Evolutionary conservation across 2,329 filamentous ascomycete species (phyloP), one percentile per base, ranked within the genome.

Genomic region (Aureobasidium leucospermi): DNA sequence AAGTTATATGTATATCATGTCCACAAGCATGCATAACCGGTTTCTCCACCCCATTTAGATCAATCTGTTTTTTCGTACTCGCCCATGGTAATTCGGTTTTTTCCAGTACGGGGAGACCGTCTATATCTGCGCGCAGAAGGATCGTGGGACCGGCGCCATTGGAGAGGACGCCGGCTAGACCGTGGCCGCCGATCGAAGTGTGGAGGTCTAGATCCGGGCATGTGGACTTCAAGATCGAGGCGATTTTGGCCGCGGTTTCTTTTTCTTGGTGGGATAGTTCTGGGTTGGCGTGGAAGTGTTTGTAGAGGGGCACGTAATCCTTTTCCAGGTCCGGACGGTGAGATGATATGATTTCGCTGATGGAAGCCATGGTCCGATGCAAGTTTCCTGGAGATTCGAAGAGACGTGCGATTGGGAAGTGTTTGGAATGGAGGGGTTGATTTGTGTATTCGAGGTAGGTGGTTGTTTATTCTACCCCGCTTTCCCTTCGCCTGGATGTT

Each of bases 1-100:
- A 73, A 0, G 82, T 77, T 29, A 87, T 81, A 67, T 88, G 85
- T 74, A 85, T 82, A 64, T 86, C 84, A 65, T 88, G 85, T 0
- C 85, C 85, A 67, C 85, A 88, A 23, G 84, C 85, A 69, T 88
- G 85, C 85, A 88, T 87, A 0, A 85, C 80, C 0, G 81, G 79
- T 56, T 79, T 78, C 58, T 76, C 72, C 0, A 73, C 67, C 0
- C 81, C 81, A 8, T 80, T 75, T 28, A 71, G 69, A 63, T 79
- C 76, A 34, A 71, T 71, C 66, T 75, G 74, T 9, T 65, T 68
- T 61, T 64, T 73, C 11, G 66, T 79, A 65, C 81, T 84, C 0
- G 82, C 79, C 65, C 86, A 87, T 0, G 72, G 65, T 0, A 87
- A 69, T 0, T 76, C 78, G 0, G 83, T 85, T 19, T 73, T 69